Base-by-base conservation (phyloP, 768 basidiomycete species). In the Kwoniella sp. region DNA sequence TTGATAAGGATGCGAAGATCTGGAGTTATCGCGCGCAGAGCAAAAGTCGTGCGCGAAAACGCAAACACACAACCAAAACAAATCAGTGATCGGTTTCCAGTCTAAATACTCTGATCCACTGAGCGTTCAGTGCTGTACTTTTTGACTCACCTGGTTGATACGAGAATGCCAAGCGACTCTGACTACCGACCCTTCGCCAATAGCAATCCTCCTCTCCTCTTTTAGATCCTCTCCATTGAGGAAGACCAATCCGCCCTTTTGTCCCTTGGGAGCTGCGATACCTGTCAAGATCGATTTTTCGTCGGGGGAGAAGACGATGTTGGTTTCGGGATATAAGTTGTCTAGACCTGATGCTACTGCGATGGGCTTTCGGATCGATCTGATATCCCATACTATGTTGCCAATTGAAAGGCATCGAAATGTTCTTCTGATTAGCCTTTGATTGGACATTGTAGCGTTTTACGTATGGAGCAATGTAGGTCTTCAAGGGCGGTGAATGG, bases 271-370 rank as follows among this genome's bases (percentile, higher is more conserved):
- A 1, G 76, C 81, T 0, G 79, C 72, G 0, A 78, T 62, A 4
- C 96, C 94, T 10, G 93, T 94, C 58, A 98, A 82, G 55, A 98
- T 82, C 74, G 88, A 87, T 79, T 88, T 90, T 71, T 94, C 92
- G 79, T 96, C 92, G 0, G 96, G 96, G 69, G 93, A 96, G 81
- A 95, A 98, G 67, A 90, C 86, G 9, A 94, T 88, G 79, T 98
- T 98, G 44, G 94, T 95, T 68, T 89, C 87, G 17, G 92, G 90
- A 81, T 99, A 97, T 58, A 92, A 80, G 17, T 91, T 91, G 50
- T 85, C 83, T 26, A 91, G 80, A 52, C 83, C 85, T 27, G 84
- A 77, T 60, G 85, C 86, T n/a, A 84, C 84, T 2, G 85, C 86
- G 29, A 97, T 76, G 1, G 96, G 93, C 79, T 90, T 92, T 80